Percentiles rank a stretch among this genome's conserved stretches.
These are phyloP conservation scores for Fagopyrum esculentum DNA, from an alignment of 148 eudicot genomes.

Conservation along the genomic window DNA sequence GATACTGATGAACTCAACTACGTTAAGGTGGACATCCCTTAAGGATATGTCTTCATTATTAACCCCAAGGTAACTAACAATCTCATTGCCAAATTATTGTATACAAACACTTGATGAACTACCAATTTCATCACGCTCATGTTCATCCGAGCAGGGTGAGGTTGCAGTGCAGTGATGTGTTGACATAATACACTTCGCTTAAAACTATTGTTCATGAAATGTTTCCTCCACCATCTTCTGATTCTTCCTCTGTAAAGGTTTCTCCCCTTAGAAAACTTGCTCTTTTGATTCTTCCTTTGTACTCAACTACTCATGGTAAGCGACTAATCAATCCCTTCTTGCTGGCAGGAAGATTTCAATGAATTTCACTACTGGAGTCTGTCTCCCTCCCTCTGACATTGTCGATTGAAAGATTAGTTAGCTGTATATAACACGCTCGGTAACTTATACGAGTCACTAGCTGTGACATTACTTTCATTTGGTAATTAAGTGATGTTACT, in stretches of 20 bases:
- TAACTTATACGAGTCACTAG: neutral
- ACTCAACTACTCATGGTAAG: slow-evolving; percentile 3
- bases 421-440: neutral
- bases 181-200: slow-evolving; percentile 60
- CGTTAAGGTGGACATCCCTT: slow-evolving; percentile 77
- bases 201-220: slow-evolving; percentile 73
- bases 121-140: neutral
- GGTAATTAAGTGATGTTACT: neutral
- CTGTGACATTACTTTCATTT: too few relatives aligned
- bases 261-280: neutral
- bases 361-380: slow-evolving; percentile 88
- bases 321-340: slow-evolving; percentile 12
- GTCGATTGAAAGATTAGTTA: slow-evolving; percentile 19
- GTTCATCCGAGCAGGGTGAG: slow-evolving; percentile 48
- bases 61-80: slow-evolving; percentile 75
- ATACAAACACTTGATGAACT: neutral
- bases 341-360: slow-evolving; percentile 74
- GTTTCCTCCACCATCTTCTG: slow-evolving; percentile 58
- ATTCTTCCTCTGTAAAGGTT: slow-evolving; percentile 50
- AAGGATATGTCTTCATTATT: slow-evolving; percentile 80
- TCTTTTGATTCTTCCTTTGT: neutral
- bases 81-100: neutral
- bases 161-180: slow-evolving; percentile 64
- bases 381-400: slow-evolving; percentile 55
- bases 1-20: slow-evolving; percentile 96